A percentile compares a stretch with the other conserved stretches of the same genome.
phyloP scores from a whole-genome alignment of 208 protist genomes.

The Tritrichomonas musculus region DNA sequence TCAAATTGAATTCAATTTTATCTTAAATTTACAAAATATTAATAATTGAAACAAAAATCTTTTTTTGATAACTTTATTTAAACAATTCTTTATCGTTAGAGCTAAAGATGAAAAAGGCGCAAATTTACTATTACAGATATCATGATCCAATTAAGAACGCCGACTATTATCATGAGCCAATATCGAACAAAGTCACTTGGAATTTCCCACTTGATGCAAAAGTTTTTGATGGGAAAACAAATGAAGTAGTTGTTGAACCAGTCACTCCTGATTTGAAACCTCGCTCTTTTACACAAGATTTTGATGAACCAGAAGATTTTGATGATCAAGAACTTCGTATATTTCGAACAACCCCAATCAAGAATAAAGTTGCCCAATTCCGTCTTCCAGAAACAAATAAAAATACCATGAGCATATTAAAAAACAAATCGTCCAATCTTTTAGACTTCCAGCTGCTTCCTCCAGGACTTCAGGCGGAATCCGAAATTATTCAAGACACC shows the following conservation, averaged over 20 bases:
- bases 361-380: background rate
- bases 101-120: no score
- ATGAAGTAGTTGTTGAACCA: no score
- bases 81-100: no score
- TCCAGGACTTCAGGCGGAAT: background rate
- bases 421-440: background rate
- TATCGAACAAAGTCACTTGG: background rate
- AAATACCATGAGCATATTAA: background rate
- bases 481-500: background rate
- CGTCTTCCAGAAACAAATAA: background rate
- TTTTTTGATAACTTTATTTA: no score
- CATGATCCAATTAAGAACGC: background rate
- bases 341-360: background rate
- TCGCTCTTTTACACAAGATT: background rate
- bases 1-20: no score
- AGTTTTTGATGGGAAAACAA: background rate
- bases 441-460: no score
- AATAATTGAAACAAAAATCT: no score
- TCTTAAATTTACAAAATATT: no score
- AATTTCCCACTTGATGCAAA: background rate
- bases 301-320: no score
- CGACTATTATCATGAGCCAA: background rate
- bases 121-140: conserved; percentile 7
- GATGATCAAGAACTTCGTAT: background rate
- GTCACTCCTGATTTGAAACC: background rate